phyloP scores from a whole-genome alignment of 2,329 filamentous ascomycete species.

The Cercospora sp. region DNA sequence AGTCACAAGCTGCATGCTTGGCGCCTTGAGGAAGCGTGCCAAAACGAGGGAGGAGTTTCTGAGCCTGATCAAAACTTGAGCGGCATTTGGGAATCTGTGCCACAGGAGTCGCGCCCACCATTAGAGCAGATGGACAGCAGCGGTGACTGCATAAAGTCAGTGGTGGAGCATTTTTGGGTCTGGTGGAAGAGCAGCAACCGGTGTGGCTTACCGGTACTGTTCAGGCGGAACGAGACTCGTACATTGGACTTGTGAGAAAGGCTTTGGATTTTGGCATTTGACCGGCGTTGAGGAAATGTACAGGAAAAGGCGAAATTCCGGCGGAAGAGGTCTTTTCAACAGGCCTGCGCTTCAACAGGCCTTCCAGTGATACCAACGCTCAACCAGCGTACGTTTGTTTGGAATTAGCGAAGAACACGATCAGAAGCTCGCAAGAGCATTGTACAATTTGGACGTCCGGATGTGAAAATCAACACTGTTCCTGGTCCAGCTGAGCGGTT shows the following conservation, averaged over 20 bases:
- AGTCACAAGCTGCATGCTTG: constrained; percentile 96
- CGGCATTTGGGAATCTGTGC: not conserved
- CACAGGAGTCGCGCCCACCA: not conserved
- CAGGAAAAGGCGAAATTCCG: not conserved
- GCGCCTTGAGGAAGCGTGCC: constrained; percentile 85
- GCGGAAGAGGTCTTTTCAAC: constrained; percentile 13
- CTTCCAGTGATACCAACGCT: constrained; percentile 38
- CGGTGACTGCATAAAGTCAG: not conserved
- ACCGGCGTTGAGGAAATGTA: not conserved
- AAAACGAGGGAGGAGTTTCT: constrained; percentile 97
- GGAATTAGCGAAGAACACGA: constrained; percentile 6
- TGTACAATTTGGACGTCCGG: not conserved
- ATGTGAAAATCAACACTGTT: not conserved
- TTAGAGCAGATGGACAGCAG: not conserved
- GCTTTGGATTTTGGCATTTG: not conserved
- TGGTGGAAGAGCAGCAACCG: not conserved
- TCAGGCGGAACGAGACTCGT: not conserved
- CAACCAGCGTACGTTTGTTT: constrained; percentile 38
- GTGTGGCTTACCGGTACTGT: not conserved
- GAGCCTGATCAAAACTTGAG: constrained; percentile 46
- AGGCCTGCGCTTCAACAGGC: constrained; percentile 14
- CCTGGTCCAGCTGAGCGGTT: not conserved
- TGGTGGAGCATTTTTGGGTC: not conserved
- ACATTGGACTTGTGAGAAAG: not conserved
- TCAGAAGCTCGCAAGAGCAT: constrained; percentile 11